phyloP scores from a whole-genome alignment of 2,329 filamentous ascomycete species.

The Colletotrichum sansevieriae region DNA sequence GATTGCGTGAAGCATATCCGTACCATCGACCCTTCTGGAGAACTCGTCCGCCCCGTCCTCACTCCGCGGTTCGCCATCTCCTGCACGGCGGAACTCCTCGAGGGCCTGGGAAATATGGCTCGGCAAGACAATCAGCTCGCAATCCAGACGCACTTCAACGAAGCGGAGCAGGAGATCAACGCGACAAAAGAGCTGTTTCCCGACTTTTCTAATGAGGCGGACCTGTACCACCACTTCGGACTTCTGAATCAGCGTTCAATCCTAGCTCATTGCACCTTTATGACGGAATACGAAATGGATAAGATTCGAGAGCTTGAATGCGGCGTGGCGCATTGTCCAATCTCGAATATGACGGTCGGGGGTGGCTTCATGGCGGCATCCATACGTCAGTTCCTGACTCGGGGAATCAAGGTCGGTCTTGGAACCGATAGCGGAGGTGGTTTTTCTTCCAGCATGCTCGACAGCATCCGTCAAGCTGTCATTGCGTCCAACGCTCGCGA shows the following conservation, averaged over 20 bases:
- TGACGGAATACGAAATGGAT: constrained; percentile 67
- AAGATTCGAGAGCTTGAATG: constrained; percentile 62
- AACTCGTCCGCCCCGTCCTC: constrained; percentile 63
- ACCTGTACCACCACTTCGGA: constrained; percentile 69
- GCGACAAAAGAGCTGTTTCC: constrained; percentile 69
- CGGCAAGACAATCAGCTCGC: constrained; percentile 61
- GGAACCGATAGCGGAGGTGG: constrained; percentile 76
- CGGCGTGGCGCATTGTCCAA: constrained; percentile 74
- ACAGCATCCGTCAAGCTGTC: constrained; percentile 70
- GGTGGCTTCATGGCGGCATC: constrained; percentile 74
- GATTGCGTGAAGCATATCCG: constrained; percentile 63
- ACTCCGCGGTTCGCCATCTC: constrained; percentile 74
- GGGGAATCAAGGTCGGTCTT: constrained; percentile 74
- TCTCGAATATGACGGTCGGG: constrained; percentile 73
- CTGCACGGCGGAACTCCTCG: constrained; percentile 67
- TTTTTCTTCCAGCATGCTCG: constrained; percentile 70
- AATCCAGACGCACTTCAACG: constrained; percentile 78
- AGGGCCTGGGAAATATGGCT: constrained; percentile 68
- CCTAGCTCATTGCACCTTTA: constrained; percentile 75
- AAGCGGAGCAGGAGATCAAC: constrained; percentile 70
- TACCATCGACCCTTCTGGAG: constrained; percentile 57
- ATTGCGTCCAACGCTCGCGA: constrained; percentile 65
- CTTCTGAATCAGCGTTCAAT: constrained; percentile 69
- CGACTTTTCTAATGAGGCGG: constrained; percentile 66
- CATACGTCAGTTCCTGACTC: constrained; percentile 67